phyloP scores from a whole-genome alignment of 2,329 filamentous ascomycete species.

The Claviceps sp. region DNA sequence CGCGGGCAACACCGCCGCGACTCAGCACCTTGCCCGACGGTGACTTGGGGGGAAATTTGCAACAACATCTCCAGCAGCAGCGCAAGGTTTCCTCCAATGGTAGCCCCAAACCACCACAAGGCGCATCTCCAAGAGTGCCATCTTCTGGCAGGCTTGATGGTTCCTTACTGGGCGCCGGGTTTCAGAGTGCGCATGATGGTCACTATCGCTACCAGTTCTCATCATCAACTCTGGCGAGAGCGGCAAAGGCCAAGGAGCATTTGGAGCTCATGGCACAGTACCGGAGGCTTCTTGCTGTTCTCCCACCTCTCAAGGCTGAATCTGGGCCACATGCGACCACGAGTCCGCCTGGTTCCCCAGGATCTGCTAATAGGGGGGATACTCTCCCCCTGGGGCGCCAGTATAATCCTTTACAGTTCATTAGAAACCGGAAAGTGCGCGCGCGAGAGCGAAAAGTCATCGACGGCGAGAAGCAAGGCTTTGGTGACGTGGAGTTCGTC shows the following conservation, averaged over 20 bases:
- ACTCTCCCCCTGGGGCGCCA: constrained; percentile 42
- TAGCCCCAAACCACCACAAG: constrained; percentile 42
- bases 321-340: constrained; percentile 24
- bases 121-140: constrained; percentile 25
- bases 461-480: constrained; percentile 63
- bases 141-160: constrained; percentile 28
- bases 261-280: constrained; percentile 82
- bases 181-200: constrained; percentile 29
- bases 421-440: constrained; percentile 78
- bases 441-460: constrained; percentile 64
- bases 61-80: constrained; percentile 60
- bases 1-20: constrained; percentile 35
- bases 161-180: constrained; percentile 33
- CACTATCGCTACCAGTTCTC: constrained; percentile 56
- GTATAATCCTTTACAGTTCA: constrained; percentile 88
- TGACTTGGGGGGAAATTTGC: constrained; percentile 43
- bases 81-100: constrained; percentile 46
- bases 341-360: constrained; percentile 29
- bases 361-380: constrained; percentile 16
- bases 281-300: constrained; percentile 59
- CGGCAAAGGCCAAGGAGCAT: constrained; percentile 71
- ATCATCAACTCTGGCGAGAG: constrained; percentile 64
- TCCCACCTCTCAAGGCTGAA: constrained; percentile 56
- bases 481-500: constrained; percentile 59
- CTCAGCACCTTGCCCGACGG: constrained; percentile 40